These are phyloP conservation scores for Schizosaccharomyces japonicus DNA, from an alignment of 805 yeast genomes.

Conservation along the genomic window DNA sequence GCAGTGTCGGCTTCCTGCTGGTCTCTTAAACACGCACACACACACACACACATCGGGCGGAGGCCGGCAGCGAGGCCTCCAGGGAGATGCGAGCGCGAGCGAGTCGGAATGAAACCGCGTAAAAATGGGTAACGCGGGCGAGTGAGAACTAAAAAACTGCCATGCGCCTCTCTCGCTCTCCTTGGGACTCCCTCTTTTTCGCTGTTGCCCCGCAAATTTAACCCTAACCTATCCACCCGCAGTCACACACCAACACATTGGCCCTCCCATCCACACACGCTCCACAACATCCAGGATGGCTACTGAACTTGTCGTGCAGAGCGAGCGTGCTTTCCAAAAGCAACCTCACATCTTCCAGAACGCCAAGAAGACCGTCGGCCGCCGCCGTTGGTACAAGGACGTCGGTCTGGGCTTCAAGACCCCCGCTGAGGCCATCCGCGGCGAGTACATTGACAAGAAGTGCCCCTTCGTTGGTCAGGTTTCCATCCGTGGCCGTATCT, in stretches of 20 bases:
- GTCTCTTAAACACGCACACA: neutral
- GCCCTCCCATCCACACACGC: too few relatives aligned
- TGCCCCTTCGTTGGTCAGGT: conserved; percentile 96
- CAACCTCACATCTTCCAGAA: conserved; percentile 99
- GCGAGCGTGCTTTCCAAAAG: conserved; percentile 99
- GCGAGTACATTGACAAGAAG: conserved; percentile 93
- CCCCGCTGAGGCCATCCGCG: conserved; percentile 95
- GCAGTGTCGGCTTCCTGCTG: conserved; percentile 16
- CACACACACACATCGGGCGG: too few relatives aligned
- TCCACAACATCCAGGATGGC: conserved; percentile 71
- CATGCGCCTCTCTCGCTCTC: too few relatives aligned
- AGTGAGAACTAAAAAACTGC: too few relatives aligned
- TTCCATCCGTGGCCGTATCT: conserved; percentile 98
- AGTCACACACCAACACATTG: too few relatives aligned
- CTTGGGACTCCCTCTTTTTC: too few relatives aligned
- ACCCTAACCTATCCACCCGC: too few relatives aligned
- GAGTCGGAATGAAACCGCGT: too few relatives aligned
- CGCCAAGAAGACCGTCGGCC: conserved; percentile 57
- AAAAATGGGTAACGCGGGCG: too few relatives aligned
- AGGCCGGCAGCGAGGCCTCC: too few relatives aligned
- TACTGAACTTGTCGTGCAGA: conserved; percentile 99
- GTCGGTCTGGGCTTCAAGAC: conserved; percentile 99
- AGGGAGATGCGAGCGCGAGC: too few relatives aligned
- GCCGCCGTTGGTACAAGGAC: conserved; percentile 97
- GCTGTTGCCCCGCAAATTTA: too few relatives aligned